A percentile compares a stretch with the other conserved stretches of the same genome.
Evolutionary conservation across 2,329 filamentous ascomycete species (phyloP).

Genomic region (Verticillium albo-atrum): DNA sequence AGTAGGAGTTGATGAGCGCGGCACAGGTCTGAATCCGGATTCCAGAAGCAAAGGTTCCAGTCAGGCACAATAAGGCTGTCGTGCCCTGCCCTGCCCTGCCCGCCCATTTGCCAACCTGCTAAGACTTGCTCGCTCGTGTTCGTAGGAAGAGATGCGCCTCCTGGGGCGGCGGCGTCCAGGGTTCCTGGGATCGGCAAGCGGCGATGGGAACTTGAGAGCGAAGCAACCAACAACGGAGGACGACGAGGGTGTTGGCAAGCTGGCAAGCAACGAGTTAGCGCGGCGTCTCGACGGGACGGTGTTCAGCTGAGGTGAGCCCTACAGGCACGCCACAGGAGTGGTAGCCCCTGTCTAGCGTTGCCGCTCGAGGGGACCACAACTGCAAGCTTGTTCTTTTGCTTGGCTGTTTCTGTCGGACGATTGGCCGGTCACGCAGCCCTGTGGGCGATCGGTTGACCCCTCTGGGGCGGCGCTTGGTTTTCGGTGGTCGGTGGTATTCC

Average conservation of each 20-base stretch:
- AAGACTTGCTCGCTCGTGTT: background rate
- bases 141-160: background rate
- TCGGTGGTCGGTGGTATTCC: background rate
- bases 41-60: background rate
- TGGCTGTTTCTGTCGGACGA: conserved; percentile 14
- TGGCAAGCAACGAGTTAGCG: background rate
- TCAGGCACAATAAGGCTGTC: background rate
- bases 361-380: conserved; percentile 1
- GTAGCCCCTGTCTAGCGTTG: conserved; percentile 14
- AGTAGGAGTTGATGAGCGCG: background rate
- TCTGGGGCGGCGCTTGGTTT: background rate
- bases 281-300: conserved; percentile 17
- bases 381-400: conserved; percentile 22
- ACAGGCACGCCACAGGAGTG: conserved; percentile 14
- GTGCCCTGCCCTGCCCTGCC: no score
- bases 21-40: background rate
- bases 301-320: conserved; percentile 35
- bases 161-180: background rate
- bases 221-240: conserved; percentile 13
- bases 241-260: conserved; percentile 17
- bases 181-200: background rate
- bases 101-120: no score
- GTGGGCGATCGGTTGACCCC: conserved; percentile 11
- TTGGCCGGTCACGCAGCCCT: conserved; percentile 19
- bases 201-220: background rate